phyloP scores from a whole-genome alignment of 2,329 filamentous ascomycete species.

The Proliferodiscus dingleyae region DNA sequence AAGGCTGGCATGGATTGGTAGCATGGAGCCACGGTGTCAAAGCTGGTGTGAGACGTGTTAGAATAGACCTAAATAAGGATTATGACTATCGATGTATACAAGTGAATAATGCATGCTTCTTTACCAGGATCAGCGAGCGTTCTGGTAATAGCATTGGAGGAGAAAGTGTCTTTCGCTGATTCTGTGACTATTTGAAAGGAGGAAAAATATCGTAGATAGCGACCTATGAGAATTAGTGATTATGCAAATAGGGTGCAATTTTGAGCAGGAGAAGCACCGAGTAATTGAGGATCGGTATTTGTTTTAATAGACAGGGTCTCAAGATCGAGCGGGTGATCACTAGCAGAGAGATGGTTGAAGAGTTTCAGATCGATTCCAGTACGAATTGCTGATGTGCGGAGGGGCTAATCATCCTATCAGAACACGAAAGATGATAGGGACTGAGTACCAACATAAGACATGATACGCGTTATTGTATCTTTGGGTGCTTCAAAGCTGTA shows the following conservation, averaged over 20 bases:
- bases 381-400: not conserved
- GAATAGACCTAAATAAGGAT: not conserved
- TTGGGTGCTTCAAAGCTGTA: not conserved
- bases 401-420: not conserved
- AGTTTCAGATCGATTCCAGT: not conserved
- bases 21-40: not conserved
- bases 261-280: not conserved
- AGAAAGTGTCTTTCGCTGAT: not conserved
- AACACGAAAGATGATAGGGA: not conserved
- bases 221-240: not conserved
- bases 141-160: not conserved
- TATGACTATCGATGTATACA: not conserved
- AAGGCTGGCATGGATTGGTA: not conserved
- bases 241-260: not conserved
- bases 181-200: not conserved
- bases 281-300: not conserved
- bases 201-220: conserved; percentile 3
- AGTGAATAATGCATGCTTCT: not conserved
- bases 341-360: not conserved
- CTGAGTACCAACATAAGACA: not conserved
- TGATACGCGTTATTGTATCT: not conserved
- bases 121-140: not conserved
- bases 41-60: not conserved
- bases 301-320: not conserved
- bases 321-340: not conserved